These are phyloP conservation scores for Ceratopteris richardii DNA, from an alignment of 75 land plant species.

Conservation along the genomic window DNA sequence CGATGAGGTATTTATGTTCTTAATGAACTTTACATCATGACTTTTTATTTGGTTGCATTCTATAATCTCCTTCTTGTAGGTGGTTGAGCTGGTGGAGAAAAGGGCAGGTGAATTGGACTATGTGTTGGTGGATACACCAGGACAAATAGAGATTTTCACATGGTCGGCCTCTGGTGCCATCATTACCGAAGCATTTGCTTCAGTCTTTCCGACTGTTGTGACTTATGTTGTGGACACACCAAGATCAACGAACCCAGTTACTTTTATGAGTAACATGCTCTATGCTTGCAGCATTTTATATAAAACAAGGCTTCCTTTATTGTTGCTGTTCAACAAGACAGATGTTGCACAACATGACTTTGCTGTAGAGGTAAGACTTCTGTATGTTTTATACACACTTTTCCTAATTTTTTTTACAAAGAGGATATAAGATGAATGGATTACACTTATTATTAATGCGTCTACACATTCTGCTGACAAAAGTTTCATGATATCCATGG, in stretches of 20 bases:
- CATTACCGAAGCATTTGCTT: slow-evolving; percentile 97
- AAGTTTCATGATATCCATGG: no score
- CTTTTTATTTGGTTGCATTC: no score
- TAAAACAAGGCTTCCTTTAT: slow-evolving; percentile 79
- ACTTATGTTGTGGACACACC: slow-evolving; percentile 96
- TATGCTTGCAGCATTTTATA: slow-evolving; percentile 97
- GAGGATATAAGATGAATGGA: no score
- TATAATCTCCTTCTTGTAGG: slow-evolving; percentile 32
- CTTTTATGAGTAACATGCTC: slow-evolving; percentile 99
- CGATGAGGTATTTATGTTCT: slow-evolving; percentile 56
- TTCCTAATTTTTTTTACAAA: no score
- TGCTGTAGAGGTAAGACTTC: slow-evolving; percentile 98
- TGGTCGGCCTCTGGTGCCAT: slow-evolving; percentile 99
- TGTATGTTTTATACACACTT: not conserved
- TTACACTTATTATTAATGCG: no score
- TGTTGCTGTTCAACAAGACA: slow-evolving; percentile 80
- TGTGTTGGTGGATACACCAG: slow-evolving; percentile 97
- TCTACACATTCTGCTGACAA: no score
- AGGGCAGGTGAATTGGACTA: slow-evolving; percentile 92
- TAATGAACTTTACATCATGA: no score
- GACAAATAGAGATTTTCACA: slow-evolving; percentile 98
- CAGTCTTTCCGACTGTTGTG: slow-evolving; percentile 88
- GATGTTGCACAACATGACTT: slow-evolving; percentile 93
- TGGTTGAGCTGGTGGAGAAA: slow-evolving; percentile 74
- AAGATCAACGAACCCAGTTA: slow-evolving; percentile 79